A percentile compares a stretch with the other conserved stretches of the same genome.
Conservation (phyloP, 176 grass and related monocot species). For the Metroxylon sagu region DNA sequence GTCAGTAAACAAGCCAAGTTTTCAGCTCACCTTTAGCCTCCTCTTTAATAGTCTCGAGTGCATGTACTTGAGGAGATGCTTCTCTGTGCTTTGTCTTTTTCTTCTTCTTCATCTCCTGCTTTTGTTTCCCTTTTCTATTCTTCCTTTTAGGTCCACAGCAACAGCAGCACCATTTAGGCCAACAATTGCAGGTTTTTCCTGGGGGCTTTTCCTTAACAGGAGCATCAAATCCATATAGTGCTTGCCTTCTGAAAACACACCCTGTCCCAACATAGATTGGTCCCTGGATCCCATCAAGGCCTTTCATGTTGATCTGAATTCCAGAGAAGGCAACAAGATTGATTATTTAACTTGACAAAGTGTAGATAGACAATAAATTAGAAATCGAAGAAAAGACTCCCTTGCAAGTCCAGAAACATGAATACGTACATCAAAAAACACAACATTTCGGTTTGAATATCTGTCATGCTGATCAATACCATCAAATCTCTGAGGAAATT, state of each 20-base stretch:
- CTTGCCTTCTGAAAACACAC: constrained; percentile 44
- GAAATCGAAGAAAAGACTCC: no score
- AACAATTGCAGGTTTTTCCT: constrained; percentile 50
- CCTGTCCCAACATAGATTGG: constrained; percentile 48
- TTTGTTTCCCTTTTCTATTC: constrained; percentile 20
- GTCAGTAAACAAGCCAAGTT: not conserved
- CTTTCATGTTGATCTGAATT: constrained; percentile 48
- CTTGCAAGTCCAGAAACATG: not conserved
- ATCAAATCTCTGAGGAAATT: constrained; percentile 51
- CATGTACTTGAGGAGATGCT: constrained; percentile 36
- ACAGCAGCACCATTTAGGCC: constrained; percentile 40
- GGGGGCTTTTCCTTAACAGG: constrained; percentile 28
- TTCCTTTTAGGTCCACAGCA: constrained; percentile 27
- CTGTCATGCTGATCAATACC: constrained; percentile 43
- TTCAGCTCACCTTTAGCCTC: constrained; percentile 27
- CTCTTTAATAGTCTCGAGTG: constrained; percentile 33
- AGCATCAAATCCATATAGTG: constrained; percentile 46
- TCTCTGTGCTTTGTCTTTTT: constrained; percentile 32
- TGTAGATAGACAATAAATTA: no score
- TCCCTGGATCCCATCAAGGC: constrained; percentile 43
- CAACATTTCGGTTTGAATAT: constrained; percentile 49
- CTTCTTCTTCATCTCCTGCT: constrained; percentile 18
- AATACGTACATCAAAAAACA: constrained; percentile 42
- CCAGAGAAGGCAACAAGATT: constrained; percentile 1
- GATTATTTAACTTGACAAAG: not conserved